phyloP scores from a whole-genome alignment of 306 rosid genomes.

The Cotoneaster glaucophyllus region DNA sequence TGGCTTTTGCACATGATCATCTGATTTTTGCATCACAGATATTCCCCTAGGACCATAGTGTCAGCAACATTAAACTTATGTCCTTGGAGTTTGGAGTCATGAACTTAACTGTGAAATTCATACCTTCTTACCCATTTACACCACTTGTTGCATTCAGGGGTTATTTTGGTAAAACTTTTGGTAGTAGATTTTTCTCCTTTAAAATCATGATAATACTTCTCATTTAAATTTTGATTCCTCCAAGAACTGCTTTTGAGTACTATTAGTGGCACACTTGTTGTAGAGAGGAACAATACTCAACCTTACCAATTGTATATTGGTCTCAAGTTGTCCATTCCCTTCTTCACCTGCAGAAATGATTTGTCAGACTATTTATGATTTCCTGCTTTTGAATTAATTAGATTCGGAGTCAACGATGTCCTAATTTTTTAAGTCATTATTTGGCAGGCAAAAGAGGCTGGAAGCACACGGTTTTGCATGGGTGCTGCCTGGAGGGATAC shows the following conservation, averaged over 20 bases:
- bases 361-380: not conserved
- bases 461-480: slow-evolving; percentile 99
- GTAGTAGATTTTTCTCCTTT: not conserved
- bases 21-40: not conserved
- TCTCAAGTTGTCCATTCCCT: not conserved
- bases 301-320: not conserved
- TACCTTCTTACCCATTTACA: not conserved
- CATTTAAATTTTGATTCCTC: not conserved
- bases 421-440: slow-evolving; percentile 7
- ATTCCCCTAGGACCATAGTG: not conserved
- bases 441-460: slow-evolving; percentile 92
- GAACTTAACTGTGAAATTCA: not conserved
- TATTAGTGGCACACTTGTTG: not conserved
- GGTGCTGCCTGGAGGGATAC: slow-evolving; percentile 99
- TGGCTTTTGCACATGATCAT: not conserved
- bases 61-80: not conserved
- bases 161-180: not conserved
- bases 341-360: not conserved
- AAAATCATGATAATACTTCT: not conserved
- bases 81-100: not conserved
- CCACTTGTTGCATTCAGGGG: not conserved
- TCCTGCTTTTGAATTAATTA: not conserved
- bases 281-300: not conserved
- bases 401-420: not conserved
- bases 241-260: not conserved